Evolutionary conservation across 140 eudicot species (phyloP), one percentile per base, ranked within the genome.

Genomic region (Ambrosia hybrid): DNA sequence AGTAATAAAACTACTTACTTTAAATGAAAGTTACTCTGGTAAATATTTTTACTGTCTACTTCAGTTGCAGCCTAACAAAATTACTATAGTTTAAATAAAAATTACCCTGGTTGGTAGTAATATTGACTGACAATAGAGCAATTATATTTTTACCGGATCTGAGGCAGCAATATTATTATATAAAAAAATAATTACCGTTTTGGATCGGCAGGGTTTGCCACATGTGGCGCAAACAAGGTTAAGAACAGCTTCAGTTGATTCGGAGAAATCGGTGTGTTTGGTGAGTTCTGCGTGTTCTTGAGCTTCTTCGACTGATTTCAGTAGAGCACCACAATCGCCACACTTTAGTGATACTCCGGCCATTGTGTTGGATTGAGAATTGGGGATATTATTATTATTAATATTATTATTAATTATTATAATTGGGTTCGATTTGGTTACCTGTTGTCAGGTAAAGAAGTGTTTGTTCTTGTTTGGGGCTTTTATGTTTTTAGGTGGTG

Each of bases 281-380:
- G 99, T 94, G 49, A 90, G 82, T 63, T 94, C 99, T 11, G 99
- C 99, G 81, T 94, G 99, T 65, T 94, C 90, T 55, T 94, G 97
- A 0, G 99, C 99, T 84, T 94, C 99, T 74, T 86, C 99, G 2
- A 94, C 99, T 1, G 99, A 94, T 87, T 82, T 90, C 70, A 94
- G 70, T 2, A 94, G 79, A 65, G 88, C 67, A 9, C 99, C 99
- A 39, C 99, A 94, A 41, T 90, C 91, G 4, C 97, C 96, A 77
- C 99, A 94, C 80, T 86, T 77, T 34, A 94, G 82, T 4, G 99
- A 94, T 67, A 90, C 79, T 48, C 97, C 99, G 62, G 97, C 94
- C 99, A 94, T 94, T 64, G 79, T 43, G 48, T 43, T 38, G 52
- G 1, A 73, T 62, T 46, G 71, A 71, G 37, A n/a, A 34, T 51